Percentiles rank a stretch among this genome's conserved stretches.
phyloP scores from a whole-genome alignment of 2,329 filamentous ascomycete genomes.

The Seiridium cupressi region DNA sequence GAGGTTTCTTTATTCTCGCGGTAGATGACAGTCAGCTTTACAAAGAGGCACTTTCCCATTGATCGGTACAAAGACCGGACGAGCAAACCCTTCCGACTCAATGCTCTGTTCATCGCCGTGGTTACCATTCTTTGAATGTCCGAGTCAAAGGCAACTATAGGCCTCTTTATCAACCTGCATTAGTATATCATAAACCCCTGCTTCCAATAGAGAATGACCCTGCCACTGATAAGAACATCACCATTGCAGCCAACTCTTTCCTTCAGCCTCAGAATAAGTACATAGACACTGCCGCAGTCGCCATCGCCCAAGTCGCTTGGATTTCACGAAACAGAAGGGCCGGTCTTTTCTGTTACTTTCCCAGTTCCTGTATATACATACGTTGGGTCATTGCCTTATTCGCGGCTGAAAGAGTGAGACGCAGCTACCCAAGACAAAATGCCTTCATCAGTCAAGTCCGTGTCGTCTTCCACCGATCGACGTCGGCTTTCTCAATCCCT shows the following conservation, averaged over 20 bases:
- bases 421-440: not conserved
- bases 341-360: not conserved
- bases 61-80: too few relatives aligned
- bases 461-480: not conserved
- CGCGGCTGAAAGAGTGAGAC: too few relatives aligned
- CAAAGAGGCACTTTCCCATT: too few relatives aligned
- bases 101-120: too few relatives aligned
- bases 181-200: not conserved
- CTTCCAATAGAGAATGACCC: not conserved
- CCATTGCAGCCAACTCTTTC: not conserved
- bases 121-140: not conserved
- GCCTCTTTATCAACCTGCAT: not conserved
- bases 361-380: not conserved
- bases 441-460: not conserved
- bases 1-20: too few relatives aligned
- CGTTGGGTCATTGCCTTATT: not conserved
- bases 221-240: not conserved
- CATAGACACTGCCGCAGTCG: not conserved
- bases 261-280: not conserved
- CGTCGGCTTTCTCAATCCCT: constrained; percentile 4
- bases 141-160: not conserved
- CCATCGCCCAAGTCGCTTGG: not conserved
- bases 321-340: not conserved
- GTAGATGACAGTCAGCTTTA: too few relatives aligned
- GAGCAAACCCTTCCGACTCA: too few relatives aligned